These are phyloP conservation scores for Phascolomyces articulosus DNA, from an alignment of 371 early-diverging fungal genomes.

Conservation along the genomic window DNA sequence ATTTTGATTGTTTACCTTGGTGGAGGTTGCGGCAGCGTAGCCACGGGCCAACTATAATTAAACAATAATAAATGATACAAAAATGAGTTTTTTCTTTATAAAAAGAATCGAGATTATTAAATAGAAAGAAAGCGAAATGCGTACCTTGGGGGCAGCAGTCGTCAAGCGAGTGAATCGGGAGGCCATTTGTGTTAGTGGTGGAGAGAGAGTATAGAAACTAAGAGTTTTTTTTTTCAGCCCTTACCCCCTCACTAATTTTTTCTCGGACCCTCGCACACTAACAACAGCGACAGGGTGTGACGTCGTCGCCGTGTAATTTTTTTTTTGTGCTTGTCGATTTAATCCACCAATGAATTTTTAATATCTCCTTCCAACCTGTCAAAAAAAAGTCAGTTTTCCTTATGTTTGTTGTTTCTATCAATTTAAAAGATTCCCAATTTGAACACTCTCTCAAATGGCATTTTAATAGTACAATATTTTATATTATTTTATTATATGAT, in stretches of 20 bases:
- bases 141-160: constrained; percentile 51
- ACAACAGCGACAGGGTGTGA: neutral
- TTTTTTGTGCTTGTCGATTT: too few species aligned
- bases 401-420: too few species aligned
- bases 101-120: neutral
- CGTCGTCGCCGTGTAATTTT: neutral
- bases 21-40: constrained; percentile 54
- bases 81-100: neutral
- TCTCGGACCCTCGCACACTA: neutral
- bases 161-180: constrained; percentile 41
- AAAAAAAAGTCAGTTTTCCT: too few species aligned
- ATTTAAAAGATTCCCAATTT: too few species aligned
- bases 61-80: neutral
- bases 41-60: constrained; percentile 54
- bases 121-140: neutral
- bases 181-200: constrained; percentile 30
- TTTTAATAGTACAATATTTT: too few species aligned
- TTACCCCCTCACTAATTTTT: constrained; percentile 4
- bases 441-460: too few species aligned
- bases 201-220: constrained; percentile 7
- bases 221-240: constrained; percentile 6
- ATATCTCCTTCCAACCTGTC: too few species aligned
- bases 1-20: constrained; percentile 48
- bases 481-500: too few species aligned
- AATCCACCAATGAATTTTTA: too few species aligned